Evolutionary conservation across 371 early-diverging fungal genomes (phyloP), one percentile per base, ranked within the genome.

Genomic region (Mortierella sp.): DNA sequence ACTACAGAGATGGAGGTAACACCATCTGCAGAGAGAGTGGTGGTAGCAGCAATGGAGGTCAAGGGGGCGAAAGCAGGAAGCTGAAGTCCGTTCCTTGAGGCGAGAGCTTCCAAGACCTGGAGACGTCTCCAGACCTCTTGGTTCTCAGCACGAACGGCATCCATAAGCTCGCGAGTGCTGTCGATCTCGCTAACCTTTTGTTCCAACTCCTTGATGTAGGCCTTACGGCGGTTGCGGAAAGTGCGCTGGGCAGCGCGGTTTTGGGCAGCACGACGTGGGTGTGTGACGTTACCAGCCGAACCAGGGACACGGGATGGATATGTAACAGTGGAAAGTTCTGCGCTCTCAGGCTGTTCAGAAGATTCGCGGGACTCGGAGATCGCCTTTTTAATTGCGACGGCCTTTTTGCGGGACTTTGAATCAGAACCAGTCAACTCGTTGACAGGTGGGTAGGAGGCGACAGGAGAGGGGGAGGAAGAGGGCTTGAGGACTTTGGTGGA

Each of bases 191-290:
- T 58, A 16, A 82, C 83, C 55, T 82, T 85, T 2, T 69, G 64
- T 56, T 91, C 90, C 16, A 89, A 84, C 28, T 87, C 89, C 39
- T 81, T 81, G 74, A 89, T 86, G 59, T 90, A 86, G n/a, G 82
- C 84, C 71, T 89, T 82, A 64, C 89, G 90, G 14, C 91, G 84
- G 71, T 89, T 87, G 18, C 91, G 84, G 72, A 90, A 91, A 1
- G 89, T 88, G 18, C 89, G 74, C 69, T 91, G 91, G 0, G 90
- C 90, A 5, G 84, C 87, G 27, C 91, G 78, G 70, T 91, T 91
- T 64, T 91, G 91, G 42, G 85, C 89, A 39, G 87, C 86, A 19
- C 90, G 82, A 14, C 74, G 74, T n/a, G 74, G 74, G 43, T 73
- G 74, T 18, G 74, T 73, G 24, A 73, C 39, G 56, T 74, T 74